Evolutionary conservation across 805 yeast species (phyloP), one percentile per base, ranked within the genome.

Genomic region (Monosporozyma servazzii): DNA sequence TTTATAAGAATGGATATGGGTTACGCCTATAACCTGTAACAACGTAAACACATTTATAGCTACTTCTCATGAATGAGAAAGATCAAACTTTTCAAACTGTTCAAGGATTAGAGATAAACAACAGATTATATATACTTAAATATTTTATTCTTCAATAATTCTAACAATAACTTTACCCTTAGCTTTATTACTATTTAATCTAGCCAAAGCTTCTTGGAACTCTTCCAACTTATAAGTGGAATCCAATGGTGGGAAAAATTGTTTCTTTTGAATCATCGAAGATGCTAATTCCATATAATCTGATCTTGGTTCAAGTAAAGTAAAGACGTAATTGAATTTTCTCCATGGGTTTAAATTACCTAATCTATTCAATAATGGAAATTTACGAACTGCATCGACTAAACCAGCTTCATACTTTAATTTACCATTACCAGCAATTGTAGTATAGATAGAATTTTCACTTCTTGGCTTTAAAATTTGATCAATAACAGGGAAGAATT

Each of bases 101-200:
- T 29, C 9, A 7, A 30, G 8, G 15, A 13, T 6, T 33, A 33
- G 13, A 13, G 13, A 17, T 33, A 33, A 15, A 33, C 13, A 33
- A 33, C 4, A 25, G 6, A 13, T 33, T 13, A 11, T 39, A 18
- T 15, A 33, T 6, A 13, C 4, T 33, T n/a, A 33, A 11, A 33
- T 15, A 33, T 3, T 13, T 25, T 21, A 33, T 18, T 31, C 41
- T 13, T 51, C 50, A n/a, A 25, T 18, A 27, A 50, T 31, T 31
- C 49, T 47, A 11, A 70, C 39, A 10, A 86, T 75, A 30, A 84
- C 72, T 64, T 86, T 86, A 37, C 95, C 95, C 48, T 71, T 72
- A 0, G 83, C 81, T 47, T 63, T 69, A 51, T 78, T 75, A 31
- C 72, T 63, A 7, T 63, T 63, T 29, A 84, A 62, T 54, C 69